A percentile compares a stretch with the other conserved stretches of the same genome.
Evolutionary conservation across 768 basidiomycete species (phyloP).

Genomic region (Rubroboletus satanas): DNA sequence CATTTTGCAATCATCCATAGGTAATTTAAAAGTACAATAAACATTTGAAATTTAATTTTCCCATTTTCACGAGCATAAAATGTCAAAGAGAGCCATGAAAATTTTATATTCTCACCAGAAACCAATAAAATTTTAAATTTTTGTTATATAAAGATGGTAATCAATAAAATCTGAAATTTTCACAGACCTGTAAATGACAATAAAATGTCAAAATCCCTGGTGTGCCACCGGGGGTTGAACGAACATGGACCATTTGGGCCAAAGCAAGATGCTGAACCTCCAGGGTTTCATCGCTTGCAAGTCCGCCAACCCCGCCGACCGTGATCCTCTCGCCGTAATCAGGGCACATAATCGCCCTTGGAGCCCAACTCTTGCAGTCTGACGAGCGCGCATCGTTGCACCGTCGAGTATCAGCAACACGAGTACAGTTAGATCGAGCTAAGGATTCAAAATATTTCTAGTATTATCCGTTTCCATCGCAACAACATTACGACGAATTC

Average conservation of each 20-base stretch:
- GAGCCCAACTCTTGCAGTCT: neutral
- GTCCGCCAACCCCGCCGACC: neutral
- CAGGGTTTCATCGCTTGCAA: neutral
- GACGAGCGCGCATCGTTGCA: neutral
- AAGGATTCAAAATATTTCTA: conserved; percentile 3
- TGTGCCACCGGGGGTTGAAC: no score
- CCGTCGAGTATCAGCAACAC: neutral
- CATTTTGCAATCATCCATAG: no score
- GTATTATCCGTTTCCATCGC: conserved; percentile 1
- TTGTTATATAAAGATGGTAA: no score
- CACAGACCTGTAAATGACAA: no score
- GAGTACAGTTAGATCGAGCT: conserved; percentile 12
- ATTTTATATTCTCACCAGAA: no score
- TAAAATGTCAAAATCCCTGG: no score
- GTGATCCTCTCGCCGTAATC: neutral
- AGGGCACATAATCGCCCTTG: neutral
- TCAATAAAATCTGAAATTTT: no score
- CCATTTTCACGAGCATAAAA: no score
- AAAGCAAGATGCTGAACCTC: neutral
- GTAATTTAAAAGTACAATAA: no score
- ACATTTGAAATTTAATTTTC: no score
- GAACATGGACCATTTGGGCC: neutral
- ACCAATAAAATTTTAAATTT: no score
- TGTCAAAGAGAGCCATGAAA: no score
- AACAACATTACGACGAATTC: neutral